phyloP scores from a whole-genome alignment of 768 basidiomycete species.

The Collybia nuda region DNA sequence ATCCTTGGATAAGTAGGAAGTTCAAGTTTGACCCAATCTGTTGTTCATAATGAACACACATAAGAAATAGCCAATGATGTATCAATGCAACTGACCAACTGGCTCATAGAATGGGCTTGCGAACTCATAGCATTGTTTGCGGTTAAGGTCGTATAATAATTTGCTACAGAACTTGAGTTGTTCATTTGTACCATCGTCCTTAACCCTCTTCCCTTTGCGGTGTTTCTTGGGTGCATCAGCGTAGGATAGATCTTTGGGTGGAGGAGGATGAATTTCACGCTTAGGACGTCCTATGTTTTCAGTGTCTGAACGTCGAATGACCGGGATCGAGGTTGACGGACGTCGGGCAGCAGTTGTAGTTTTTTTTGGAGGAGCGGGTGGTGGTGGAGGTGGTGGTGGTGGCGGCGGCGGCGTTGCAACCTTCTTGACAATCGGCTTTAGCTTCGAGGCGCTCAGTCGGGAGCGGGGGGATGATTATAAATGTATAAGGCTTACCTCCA shows the following conservation, averaged over 20 bases:
- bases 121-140: conserved; percentile 71
- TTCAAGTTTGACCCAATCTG: conserved; percentile 77
- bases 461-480: too few species aligned
- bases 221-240: conserved; percentile 72
- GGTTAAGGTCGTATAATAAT: conserved; percentile 71
- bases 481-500: conserved; percentile 62
- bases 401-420: conserved; percentile 43
- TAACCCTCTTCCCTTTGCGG: conserved; percentile 57
- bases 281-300: conserved; percentile 77
- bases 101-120: conserved; percentile 92
- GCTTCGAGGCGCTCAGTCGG: not conserved
- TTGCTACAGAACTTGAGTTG: conserved; percentile 84
- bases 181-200: conserved; percentile 71
- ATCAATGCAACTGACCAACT: conserved; percentile 63
- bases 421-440: conserved; percentile 39
- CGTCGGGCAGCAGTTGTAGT: conserved; percentile 57
- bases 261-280: conserved; percentile 96
- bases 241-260: conserved; percentile 88
- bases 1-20: conserved; percentile 86
- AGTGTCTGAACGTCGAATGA: conserved; percentile 78
- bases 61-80: conserved; percentile 4
- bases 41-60: conserved; percentile 6
- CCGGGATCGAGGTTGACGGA: conserved; percentile 78
- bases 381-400: conserved; percentile 29
- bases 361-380: conserved; percentile 43